Conservation (phyloP, 176 grass and related monocot species). For the Tuctoria greenei region DNA sequence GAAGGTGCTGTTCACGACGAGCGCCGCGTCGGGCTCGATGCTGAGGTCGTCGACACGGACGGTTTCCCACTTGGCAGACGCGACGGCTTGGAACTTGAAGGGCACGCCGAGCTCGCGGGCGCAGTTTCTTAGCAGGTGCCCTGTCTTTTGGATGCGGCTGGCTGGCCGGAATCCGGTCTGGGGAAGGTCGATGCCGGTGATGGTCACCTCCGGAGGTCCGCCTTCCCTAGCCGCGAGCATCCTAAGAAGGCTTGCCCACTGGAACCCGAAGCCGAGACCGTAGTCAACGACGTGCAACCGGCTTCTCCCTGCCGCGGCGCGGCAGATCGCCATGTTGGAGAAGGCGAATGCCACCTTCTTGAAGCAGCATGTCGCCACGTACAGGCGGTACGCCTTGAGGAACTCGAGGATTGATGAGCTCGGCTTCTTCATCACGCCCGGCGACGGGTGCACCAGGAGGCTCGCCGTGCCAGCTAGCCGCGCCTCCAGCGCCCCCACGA, state of each 20-base stretch:
- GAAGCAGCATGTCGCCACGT: neutral
- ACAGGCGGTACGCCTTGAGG: neutral
- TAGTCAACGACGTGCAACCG: neutral
- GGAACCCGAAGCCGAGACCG: neutral
- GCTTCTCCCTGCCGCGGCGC: neutral
- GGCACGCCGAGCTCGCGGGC: conserved; percentile 14
- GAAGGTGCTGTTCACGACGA: neutral
- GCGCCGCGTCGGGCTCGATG: neutral
- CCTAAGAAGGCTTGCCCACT: neutral
- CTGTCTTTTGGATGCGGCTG: conserved; percentile 2
- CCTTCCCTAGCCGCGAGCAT: neutral
- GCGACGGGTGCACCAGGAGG: neutral
- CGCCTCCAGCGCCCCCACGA: conserved; percentile 58
- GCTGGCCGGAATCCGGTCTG: neutral
- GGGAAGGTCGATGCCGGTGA: conserved; percentile 19
- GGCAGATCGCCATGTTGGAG: neutral
- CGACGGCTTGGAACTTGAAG: conserved; percentile 5
- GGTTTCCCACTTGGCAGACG: neutral
- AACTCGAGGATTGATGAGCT: neutral
- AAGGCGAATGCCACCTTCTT: neutral
- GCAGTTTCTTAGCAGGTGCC: neutral
- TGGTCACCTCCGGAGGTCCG: conserved; percentile 32
- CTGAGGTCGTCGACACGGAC: neutral
- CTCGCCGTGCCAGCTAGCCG: conserved; percentile 51
- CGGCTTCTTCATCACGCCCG: too few species aligned